Percentiles rank a stretch among this genome's conserved stretches.
These are phyloP conservation scores for Alloascoidea africana DNA, from an alignment of 805 yeast genomes.

Conservation along the genomic window DNA sequence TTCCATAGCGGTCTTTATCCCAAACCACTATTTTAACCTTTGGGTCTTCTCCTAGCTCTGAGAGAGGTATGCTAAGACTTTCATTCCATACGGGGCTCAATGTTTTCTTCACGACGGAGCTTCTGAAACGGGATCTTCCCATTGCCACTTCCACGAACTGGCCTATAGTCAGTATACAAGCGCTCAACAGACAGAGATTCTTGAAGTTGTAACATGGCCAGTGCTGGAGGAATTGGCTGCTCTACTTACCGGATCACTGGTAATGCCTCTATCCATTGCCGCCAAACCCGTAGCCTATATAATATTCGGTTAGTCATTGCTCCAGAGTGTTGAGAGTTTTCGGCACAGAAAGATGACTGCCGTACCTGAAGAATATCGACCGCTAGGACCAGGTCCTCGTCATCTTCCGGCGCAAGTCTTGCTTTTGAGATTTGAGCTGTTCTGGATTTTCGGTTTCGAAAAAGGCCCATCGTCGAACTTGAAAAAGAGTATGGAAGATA, in stretches of 20 bases:
- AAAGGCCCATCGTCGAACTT: too few species aligned
- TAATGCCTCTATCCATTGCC: conserved; percentile 7
- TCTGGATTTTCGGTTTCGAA: too few species aligned
- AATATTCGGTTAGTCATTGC: not conserved
- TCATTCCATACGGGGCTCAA: conserved; percentile 73
- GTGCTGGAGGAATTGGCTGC: not conserved
- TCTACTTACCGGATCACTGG: conserved; percentile 9
- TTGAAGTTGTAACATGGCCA: not conserved
- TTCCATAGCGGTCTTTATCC: conserved; percentile 13
- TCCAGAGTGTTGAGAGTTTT: not conserved
- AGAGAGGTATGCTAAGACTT: conserved; percentile 31
- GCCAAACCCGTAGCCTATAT: conserved; percentile 8
- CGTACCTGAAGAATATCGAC: not conserved
- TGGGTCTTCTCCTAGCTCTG: conserved; percentile 6
- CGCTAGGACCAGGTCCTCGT: not conserved
- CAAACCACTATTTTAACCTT: conserved; percentile 11
- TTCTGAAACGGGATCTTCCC: too few species aligned
- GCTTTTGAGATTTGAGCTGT: too few species aligned
- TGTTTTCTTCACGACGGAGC: conserved; percentile 47
- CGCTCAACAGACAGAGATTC: not conserved
- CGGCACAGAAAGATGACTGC: not conserved
- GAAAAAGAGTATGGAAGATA: too few species aligned
- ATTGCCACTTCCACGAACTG: too few species aligned
- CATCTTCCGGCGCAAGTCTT: too few species aligned
- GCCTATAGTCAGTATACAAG: too few species aligned